These are phyloP conservation scores for Phytophthora pini DNA, from an alignment of 352 stramenopile species.

Conservation along the genomic window DNA sequence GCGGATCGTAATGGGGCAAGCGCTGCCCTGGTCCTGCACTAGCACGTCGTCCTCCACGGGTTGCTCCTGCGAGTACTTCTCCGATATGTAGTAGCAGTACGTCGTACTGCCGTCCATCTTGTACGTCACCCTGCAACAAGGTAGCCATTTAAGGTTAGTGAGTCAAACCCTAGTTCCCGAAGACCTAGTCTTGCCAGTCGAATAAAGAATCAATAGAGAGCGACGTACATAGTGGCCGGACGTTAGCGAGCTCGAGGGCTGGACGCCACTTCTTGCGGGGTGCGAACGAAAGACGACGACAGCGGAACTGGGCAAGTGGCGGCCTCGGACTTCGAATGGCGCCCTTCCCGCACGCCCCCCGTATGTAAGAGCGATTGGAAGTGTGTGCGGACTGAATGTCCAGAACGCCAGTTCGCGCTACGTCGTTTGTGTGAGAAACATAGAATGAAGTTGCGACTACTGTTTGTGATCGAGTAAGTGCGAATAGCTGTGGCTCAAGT, in stretches of 20 bases:
- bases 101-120: slow-evolving; percentile 83
- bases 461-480: slow-evolving; percentile 16
- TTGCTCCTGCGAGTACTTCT: slow-evolving; percentile 64
- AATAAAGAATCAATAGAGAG: background rate
- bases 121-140: slow-evolving; percentile 49
- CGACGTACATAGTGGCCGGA: slow-evolving; percentile 35
- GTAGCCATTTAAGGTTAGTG: background rate
- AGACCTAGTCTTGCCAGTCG: slow-evolving; percentile 8
- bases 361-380: slow-evolving; percentile 9
- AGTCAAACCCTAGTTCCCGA: slow-evolving; percentile 8
- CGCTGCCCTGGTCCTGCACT: slow-evolving; percentile 38
- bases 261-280: slow-evolving; percentile 3
- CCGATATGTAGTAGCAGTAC: slow-evolving; percentile 81
- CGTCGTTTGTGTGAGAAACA: slow-evolving; percentile 32
- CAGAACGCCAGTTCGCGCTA: slow-evolving; percentile 40
- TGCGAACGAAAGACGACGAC: slow-evolving; percentile 1
- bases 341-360: slow-evolving; percentile 5
- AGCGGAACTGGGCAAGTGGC: slow-evolving; percentile 11
- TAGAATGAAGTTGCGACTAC: slow-evolving; percentile 19
- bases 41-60: slow-evolving; percentile 55
- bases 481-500: slow-evolving; percentile 5
- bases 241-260: slow-evolving; percentile 9
- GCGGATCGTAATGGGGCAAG: slow-evolving; percentile 71
- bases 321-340: slow-evolving; percentile 5
- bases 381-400: slow-evolving; percentile 19